A percentile compares a stretch with the other conserved stretches of the same genome.
These are phyloP conservation scores for Hagleromyces aurorensis DNA, from an alignment of 805 yeast genomes.

Conservation along the genomic window DNA sequence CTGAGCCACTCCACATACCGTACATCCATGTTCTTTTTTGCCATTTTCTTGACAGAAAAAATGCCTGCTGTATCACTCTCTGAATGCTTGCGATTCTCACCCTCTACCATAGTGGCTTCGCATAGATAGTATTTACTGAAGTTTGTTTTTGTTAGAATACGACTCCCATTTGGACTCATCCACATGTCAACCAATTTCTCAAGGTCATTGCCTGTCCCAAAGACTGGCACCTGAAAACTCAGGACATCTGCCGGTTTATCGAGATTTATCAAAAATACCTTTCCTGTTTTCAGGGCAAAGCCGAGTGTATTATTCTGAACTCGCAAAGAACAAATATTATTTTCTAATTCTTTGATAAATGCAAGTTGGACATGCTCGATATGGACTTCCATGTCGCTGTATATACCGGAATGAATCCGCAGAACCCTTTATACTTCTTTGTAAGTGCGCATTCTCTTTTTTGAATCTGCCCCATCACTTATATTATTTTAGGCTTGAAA, in stretches of 20 bases:
- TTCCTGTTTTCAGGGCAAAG: slow-evolving; percentile 44
- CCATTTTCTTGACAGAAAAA: slow-evolving; percentile 11
- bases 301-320: slow-evolving; percentile 51
- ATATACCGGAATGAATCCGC: neutral
- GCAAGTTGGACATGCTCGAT: slow-evolving; percentile 40
- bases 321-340: slow-evolving; percentile 40
- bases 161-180: slow-evolving; percentile 18
- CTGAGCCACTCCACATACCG: slow-evolving; percentile 17
- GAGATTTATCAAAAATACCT: slow-evolving; percentile 56
- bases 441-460: slow-evolving; percentile 1
- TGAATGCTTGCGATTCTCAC: slow-evolving; percentile 2
- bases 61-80: slow-evolving; percentile 3
- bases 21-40: slow-evolving; percentile 21
- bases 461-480: neutral
- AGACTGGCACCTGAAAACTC: slow-evolving; percentile 30
- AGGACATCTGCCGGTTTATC: slow-evolving; percentile 56
- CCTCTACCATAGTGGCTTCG: slow-evolving; percentile 9
- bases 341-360: slow-evolving; percentile 39
- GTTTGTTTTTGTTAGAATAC: slow-evolving; percentile 25
- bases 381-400: slow-evolving; percentile 16
- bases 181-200: slow-evolving; percentile 21
- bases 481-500: slow-evolving; percentile 1
- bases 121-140: slow-evolving; percentile 25
- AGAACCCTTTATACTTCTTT: slow-evolving; percentile 1
- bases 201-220: slow-evolving; percentile 8